Evolutionary conservation across 805 yeast species (phyloP), one percentile per base, ranked within the genome.

Genomic region (Metschnikowia continentalis): DNA sequence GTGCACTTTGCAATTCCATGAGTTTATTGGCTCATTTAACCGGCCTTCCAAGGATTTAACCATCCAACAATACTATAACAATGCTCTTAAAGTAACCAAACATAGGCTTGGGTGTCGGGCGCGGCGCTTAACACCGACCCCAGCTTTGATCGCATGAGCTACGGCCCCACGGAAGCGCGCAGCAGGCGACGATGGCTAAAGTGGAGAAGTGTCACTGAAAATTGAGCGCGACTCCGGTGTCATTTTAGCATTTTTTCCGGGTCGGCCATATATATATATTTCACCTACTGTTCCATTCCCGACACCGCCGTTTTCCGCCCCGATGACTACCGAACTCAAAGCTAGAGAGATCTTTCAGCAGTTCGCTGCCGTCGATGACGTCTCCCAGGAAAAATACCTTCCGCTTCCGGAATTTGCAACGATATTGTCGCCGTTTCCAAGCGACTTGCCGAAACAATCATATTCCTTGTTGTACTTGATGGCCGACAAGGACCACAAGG

Each of bases 401-500:
- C 58, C 71, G 22, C 64, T 74, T 47, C 70, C 68, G 15, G 67
- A 68, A 44, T 74, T 74, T 52, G 62, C 68, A 32, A 59, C 71
- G 35, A 61, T 74, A 39, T 63, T 74, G 51, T 64, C 77, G 32
- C 78, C 78, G 10, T 74, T 71, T 53, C 68, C 69, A 36, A 59
- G 69, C 33, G 78, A 74, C 54, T 60, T 74, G 41, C 72, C 75
- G 15, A 67, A 60, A 46, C 66, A 65, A 41, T 57, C 75, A 5
- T 72, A 64, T 48, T 63, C 76, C 5, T 76, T 91, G 53, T 81
- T 92, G 45, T 92, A 87, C 64, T 74, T 86, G 50, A 82, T 90
- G 26, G 89, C 96, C 14, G 98, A 92, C 69, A 80, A 80, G 52
- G 75, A 77, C 37, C 74, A 77, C 50, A 80, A 81, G 57, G 97